Conservation (phyloP, 108 stramenopile genomes). For the Conticribra guillardii region DNA sequence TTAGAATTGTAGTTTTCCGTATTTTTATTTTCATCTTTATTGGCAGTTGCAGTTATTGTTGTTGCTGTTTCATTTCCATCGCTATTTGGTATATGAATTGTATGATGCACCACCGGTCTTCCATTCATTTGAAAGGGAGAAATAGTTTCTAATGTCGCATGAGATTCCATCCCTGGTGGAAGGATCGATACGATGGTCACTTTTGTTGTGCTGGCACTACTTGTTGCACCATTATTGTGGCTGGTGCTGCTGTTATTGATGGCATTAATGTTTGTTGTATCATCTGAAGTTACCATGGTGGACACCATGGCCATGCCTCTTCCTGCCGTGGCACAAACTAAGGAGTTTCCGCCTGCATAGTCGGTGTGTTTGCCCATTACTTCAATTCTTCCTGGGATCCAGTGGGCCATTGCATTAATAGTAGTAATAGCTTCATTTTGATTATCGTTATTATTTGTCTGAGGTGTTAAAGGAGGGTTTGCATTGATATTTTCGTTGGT, state of each 20-base stretch:
- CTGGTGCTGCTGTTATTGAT: not conserved
- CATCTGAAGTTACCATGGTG: not conserved
- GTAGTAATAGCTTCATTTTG: too few species aligned
- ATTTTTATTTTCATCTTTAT: too few species aligned
- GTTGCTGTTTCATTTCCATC: not conserved
- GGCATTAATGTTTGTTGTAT: not conserved
- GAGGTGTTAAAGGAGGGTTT: not conserved
- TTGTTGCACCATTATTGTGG: not conserved
- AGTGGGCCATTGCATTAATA: conserved; percentile 8
- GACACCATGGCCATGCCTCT: conserved; percentile 33
- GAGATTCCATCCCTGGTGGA: conserved; percentile 20
- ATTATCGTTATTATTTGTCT: not conserved
- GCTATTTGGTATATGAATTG: conserved; percentile 2
- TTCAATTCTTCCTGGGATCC: conserved; percentile 35
- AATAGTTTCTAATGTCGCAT: not conserved
- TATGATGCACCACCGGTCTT: conserved; percentile 26
- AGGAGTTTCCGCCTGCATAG: conserved; percentile 33
- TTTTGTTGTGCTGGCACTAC: not conserved
- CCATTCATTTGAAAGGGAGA: conserved; percentile 20
- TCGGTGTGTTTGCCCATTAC: conserved; percentile 44
- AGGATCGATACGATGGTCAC: conserved; percentile 29
- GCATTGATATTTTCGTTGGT: not conserved
- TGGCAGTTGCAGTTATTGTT: not conserved
- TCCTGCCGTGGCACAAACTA: conserved; percentile 18
- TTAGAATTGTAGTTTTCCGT: too few species aligned